These are phyloP conservation scores for Ascochyta rabiei DNA, from an alignment of 2,329 filamentous ascomycete species.

Conservation along the genomic window DNA sequence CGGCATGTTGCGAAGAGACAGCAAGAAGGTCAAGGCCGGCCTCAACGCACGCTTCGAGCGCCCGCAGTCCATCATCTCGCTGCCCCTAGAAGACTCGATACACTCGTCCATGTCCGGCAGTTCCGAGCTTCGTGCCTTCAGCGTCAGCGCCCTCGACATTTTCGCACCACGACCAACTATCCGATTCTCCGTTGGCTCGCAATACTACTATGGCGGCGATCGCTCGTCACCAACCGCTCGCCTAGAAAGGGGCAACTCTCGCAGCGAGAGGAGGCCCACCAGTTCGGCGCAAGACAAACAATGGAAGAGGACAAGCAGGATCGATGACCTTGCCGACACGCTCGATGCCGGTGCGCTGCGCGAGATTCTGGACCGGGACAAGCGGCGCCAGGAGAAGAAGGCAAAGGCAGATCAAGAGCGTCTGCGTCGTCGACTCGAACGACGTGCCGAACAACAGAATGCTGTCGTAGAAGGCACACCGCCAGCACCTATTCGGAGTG, in stretches of 20 bases:
- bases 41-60: conserved; percentile 64
- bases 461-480: conserved; percentile 61
- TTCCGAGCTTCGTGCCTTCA: conserved; percentile 78
- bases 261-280: conserved; percentile 59
- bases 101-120: conserved; percentile 77
- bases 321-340: conserved; percentile 78
- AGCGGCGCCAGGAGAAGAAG: conserved; percentile 78
- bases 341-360: conserved; percentile 83
- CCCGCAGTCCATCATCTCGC: conserved; percentile 71
- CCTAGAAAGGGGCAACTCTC: conserved; percentile 56
- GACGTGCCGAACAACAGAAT: conserved; percentile 67
- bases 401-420: conserved; percentile 70
- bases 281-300: conserved; percentile 56
- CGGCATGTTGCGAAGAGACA: conserved; percentile 68
- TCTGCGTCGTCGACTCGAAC: conserved; percentile 67
- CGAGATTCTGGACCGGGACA: conserved; percentile 88
- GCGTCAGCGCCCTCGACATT: conserved; percentile 78
- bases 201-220: conserved; percentile 55
- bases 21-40: conserved; percentile 67
- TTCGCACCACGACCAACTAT: conserved; percentile 85
- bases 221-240: conserved; percentile 47
- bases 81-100: conserved; percentile 75
- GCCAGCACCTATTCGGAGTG: conserved; percentile 65
- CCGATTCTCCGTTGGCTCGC: conserved; percentile 71
- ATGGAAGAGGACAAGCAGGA: conserved; percentile 63